phyloP scores from a whole-genome alignment of 495 filamentous ascomycete genomes.

The Paragyromitra xinjiangensis region DNA sequence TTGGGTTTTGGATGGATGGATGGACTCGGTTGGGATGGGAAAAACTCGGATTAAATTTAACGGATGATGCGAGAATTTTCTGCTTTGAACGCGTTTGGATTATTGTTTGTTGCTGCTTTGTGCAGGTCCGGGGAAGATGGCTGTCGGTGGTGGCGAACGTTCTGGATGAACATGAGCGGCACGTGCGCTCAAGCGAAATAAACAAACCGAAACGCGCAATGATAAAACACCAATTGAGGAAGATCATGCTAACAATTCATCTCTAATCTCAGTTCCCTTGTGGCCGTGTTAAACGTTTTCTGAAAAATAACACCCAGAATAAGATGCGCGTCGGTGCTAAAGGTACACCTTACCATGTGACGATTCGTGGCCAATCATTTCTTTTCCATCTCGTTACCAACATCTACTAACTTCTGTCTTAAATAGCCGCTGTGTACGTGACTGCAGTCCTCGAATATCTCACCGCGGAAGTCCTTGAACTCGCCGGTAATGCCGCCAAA shows the following conservation, averaged over 20 bases:
- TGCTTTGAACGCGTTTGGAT: constrained; percentile 45
- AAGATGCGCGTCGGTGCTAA: constrained; percentile 99
- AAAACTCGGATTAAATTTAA: neutral
- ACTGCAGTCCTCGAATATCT: constrained; percentile 98
- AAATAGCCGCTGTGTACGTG: constrained; percentile 87
- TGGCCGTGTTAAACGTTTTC: constrained; percentile 98
- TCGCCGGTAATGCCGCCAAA: constrained; percentile 98
- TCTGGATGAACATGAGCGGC: constrained; percentile 28
- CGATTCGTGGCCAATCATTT: neutral
- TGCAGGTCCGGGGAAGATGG: constrained; percentile 22
- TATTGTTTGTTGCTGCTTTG: constrained; percentile 22
- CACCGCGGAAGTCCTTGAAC: constrained; percentile 96
- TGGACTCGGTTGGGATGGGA: constrained; percentile 16
- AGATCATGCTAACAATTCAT: constrained; percentile 57
- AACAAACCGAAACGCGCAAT: constrained; percentile 38
- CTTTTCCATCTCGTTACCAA: constrained; percentile 6
- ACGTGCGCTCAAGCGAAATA: constrained; percentile 33
- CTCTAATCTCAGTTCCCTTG: constrained; percentile 81
- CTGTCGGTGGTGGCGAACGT: constrained; percentile 21
- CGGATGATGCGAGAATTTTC: constrained; percentile 19
- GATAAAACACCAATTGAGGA: constrained; percentile 26
- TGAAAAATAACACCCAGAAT: constrained; percentile 99
- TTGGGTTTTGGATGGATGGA: constrained; percentile 38
- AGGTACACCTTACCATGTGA: constrained; percentile 60
- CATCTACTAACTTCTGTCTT: constrained; percentile 16